Percentiles rank a stretch among this genome's conserved stretches.
phyloP scores from a whole-genome alignment of 1,284 basidiomycete species.

The Entoloma clypeatum region DNA sequence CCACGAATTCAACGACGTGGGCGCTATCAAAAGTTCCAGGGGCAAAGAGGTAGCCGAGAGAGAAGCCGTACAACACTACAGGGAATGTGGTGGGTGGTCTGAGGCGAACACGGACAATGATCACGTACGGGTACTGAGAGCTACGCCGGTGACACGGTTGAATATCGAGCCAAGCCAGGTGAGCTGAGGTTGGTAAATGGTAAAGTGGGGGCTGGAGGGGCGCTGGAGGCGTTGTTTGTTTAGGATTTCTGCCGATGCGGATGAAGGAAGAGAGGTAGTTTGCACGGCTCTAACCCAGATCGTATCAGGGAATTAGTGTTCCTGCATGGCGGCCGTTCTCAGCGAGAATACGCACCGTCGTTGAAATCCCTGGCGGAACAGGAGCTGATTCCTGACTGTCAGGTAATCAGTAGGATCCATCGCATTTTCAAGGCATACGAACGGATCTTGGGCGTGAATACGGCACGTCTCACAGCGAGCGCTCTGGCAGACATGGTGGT shows the following conservation, averaged over 20 bases:
- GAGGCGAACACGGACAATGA: neutral
- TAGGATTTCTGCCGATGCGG: conserved; percentile 63
- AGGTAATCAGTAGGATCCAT: no score
- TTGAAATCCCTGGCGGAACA: conserved; percentile 38
- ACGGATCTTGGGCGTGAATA: no score
- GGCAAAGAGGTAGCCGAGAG: conserved; percentile 82
- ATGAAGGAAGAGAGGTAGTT: conserved; percentile 59
- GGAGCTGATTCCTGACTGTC: conserved; percentile 43
- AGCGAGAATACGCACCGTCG: conserved; percentile 41
- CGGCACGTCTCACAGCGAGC: no score
- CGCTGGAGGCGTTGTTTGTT: conserved; percentile 85
- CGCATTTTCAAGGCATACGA: no score
- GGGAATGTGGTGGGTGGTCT: neutral
- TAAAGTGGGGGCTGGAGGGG: conserved; percentile 89
- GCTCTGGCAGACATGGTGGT: no score
- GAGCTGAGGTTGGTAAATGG: conserved; percentile 94
- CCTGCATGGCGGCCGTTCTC: no score
- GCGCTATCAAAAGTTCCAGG: conserved; percentile 79
- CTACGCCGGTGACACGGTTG: conserved; percentile 83
- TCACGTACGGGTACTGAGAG: conserved; percentile 71
- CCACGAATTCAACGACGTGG: conserved; percentile 72
- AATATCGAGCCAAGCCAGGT: conserved; percentile 87
- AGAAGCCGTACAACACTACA: conserved; percentile 85
- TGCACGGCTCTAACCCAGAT: conserved; percentile 46
- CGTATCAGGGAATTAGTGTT: conserved; percentile 5